Conservation (phyloP, 2,329 filamentous ascomycete species). For the Escovopsis sp. region DNA sequence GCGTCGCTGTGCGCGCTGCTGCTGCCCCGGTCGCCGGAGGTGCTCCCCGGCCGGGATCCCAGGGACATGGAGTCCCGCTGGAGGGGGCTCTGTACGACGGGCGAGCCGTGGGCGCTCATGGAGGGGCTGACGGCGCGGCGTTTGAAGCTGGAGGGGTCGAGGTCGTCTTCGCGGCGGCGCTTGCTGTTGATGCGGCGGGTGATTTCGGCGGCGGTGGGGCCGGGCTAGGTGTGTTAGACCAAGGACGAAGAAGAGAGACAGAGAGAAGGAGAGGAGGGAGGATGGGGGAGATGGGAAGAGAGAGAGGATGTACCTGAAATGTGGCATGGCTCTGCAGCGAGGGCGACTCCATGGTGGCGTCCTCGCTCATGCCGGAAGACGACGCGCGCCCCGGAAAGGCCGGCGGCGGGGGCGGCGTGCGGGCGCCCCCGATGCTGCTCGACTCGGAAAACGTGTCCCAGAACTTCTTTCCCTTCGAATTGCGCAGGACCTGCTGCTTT, state of each 20-base stretch:
- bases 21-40: constrained; percentile 36
- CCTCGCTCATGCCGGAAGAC: constrained; percentile 49
- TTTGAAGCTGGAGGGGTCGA: constrained; percentile 80
- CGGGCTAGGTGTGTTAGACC: constrained; percentile 14
- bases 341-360: constrained; percentile 59
- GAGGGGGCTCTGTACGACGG: constrained; percentile 70
- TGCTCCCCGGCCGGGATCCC: constrained; percentile 55
- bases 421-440: constrained; percentile 32
- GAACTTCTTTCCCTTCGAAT: constrained; percentile 50
- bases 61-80: constrained; percentile 56
- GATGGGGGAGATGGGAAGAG: too few species aligned
- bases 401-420: constrained; percentile 50
- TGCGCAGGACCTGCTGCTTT: constrained; percentile 56
- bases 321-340: constrained; percentile 23
- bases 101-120: constrained; percentile 81
- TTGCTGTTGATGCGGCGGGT: constrained; percentile 66
- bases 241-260: background rate
- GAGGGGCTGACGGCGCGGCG: constrained; percentile 81
- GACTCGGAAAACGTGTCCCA: constrained; percentile 70
- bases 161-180: constrained; percentile 78
- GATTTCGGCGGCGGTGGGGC: constrained; percentile 56
- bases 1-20: constrained; percentile 34
- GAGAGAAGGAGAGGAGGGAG: constrained; percentile 13
- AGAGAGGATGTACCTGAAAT: constrained; percentile 11
- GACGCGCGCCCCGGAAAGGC: constrained; percentile 43